phyloP scores from a whole-genome alignment of 139 green algal genomes.

The Eudorina sp. region DNA sequence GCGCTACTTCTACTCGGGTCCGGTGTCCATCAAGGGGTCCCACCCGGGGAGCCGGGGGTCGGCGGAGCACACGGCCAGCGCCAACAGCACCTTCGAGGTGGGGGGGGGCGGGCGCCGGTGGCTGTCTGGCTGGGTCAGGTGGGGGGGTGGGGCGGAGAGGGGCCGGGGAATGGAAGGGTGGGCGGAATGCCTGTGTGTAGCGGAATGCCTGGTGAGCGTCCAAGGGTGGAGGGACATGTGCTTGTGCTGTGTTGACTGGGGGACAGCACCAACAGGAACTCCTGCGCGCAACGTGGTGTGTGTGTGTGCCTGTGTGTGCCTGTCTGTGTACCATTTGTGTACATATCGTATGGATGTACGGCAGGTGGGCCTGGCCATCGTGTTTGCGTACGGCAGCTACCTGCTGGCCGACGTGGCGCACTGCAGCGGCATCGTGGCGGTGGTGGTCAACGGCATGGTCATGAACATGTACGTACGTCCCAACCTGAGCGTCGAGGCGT shows the following conservation, averaged over 20 bases:
- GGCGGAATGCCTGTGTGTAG: background rate
- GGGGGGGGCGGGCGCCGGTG: too few relatives aligned
- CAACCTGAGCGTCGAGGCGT: conserved; percentile 65
- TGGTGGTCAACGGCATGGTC: conserved; percentile 81
- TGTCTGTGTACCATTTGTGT: too few relatives aligned
- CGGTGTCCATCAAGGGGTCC: background rate
- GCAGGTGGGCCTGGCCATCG: conserved; percentile 67
- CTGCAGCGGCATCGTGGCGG: conserved; percentile 77
- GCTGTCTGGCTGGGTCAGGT: too few relatives aligned
- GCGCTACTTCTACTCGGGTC: conserved; percentile 35
- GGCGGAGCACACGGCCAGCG: background rate
- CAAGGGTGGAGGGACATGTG: too few relatives aligned
- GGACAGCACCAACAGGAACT: too few relatives aligned
- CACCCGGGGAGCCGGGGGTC: background rate
- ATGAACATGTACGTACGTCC: conserved; percentile 71
- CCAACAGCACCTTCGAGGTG: conserved; percentile 46
- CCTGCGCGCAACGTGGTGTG: too few relatives aligned
- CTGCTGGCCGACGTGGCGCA: conserved; percentile 35
- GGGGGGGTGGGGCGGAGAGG: background rate
- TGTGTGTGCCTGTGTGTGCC: too few relatives aligned
- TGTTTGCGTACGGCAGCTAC: conserved; percentile 66
- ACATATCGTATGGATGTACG: too few relatives aligned
- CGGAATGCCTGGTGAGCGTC: too few relatives aligned
- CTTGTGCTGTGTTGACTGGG: too few relatives aligned
- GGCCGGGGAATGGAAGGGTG: background rate